Base-by-base conservation (phyloP, 2,329 filamentous ascomycete species). In the Cercospora sojina region DNA sequence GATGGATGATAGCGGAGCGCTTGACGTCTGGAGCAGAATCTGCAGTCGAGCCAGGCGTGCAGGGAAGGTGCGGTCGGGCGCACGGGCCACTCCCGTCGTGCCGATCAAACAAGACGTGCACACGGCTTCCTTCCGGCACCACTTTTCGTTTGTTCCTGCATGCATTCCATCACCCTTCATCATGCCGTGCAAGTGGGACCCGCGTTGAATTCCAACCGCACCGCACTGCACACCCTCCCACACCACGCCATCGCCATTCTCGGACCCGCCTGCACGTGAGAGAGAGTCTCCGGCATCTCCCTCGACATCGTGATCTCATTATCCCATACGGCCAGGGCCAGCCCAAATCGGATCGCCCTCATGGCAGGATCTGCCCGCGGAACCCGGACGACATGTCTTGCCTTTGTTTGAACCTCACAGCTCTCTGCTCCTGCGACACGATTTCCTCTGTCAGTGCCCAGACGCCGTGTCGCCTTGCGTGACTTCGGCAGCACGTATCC, bases 141-240 rank as follows among this genome's bases (percentile, higher is more conserved):
- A 31, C 57, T 27, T 35, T 18, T 27, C 16, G 20, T 53, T n/a
- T 47, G 59, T 53, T 51, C 59, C 47, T 62, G 59, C 43, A 62
- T 56, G 51, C 60, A 62, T 62, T 62, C 60, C 60, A 62, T 62
- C 47, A 55, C 47, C 47, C 47, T 62, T 51, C 35, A 51, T 61
- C 58, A 61, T 25, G 32, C 18, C 38, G 35, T 31, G 58, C 60
- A 41, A 41, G 35, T 38, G 12, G 29, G 18, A 53, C 18, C 47
- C 47, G 51, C 51, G 51, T 56, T n/a, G 25, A 56, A 56, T 56
- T 56, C 51, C 51, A 55, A 27, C 51, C 51, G 23, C 47, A 51
- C 43, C 43, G n/a, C 43, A 49, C 18, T 18, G 18, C 51, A 31
- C 27, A 27, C 25, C 49, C 49, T 23, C 49, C 38, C 49, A 55